Evolutionary conservation across 768 basidiomycete species (phyloP), one percentile per base, ranked within the genome.

Genomic region (Phallus indusiatus): DNA sequence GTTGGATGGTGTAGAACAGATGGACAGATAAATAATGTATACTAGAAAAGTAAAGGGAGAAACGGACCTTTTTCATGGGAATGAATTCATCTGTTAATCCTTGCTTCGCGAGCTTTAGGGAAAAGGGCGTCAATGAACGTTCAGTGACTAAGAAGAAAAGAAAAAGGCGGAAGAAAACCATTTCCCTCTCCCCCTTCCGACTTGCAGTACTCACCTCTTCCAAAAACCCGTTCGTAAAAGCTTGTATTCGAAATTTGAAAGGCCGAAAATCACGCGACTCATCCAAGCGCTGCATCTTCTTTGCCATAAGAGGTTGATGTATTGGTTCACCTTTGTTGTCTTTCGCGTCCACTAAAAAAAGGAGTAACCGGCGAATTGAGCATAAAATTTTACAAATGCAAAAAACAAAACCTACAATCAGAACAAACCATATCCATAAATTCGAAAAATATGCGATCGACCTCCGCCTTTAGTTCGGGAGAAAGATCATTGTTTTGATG

Each of bases 221-320:
- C 64, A 94, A 76, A 68, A 98, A 98, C 2, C 88, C 89, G 67
- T 92, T 89, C 6, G 94, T 98, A 73, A 99, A 99, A 0, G 95
- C 95, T 68, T 93, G 91, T 64, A 99, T 99, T 60, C 95, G 84
- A 75, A 99, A 99, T 73, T 97, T 97, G 83, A 99, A 98, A 52
- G 95, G 95, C 24, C 95, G 83, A 73, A 95, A 99, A 72, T 98
- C 95, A 47, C 86, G 84, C 37, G 91, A 94, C 74, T 97, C 95
- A 69, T 96, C 94, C 58, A 98, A 77, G 55, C 92, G 85, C 66
- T 93, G 90, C 95, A 99, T 98, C 78, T 91, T 91, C 78, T 97
- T 97, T 0, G 94, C 88, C 95, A 99, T 99, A 66, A 98, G 78
- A 36, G 92, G 92, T 73, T 99, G 95, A 68, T 99, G 95, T 60